These are phyloP conservation scores for Davidsoniella virescens DNA, from an alignment of 2,329 filamentous ascomycete genomes.

Conservation along the genomic window DNA sequence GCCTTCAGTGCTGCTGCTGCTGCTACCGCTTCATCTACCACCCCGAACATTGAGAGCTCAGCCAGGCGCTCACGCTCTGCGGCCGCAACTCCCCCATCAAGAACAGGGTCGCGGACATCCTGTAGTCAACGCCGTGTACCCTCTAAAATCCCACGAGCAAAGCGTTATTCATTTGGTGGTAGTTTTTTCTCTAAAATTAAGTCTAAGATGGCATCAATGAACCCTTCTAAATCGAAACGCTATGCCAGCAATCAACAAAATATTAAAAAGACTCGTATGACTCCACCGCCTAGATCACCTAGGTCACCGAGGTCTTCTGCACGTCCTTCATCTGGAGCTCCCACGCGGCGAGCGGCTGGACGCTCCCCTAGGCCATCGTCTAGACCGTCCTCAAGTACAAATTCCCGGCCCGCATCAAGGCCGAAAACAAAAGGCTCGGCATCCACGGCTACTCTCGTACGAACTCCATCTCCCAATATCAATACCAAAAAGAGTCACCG, in stretches of 20 bases:
- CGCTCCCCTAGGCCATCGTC: too few species aligned
- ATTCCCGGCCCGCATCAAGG: too few species aligned
- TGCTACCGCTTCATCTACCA: too few species aligned
- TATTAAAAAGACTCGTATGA: neutral
- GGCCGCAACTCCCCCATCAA: neutral
- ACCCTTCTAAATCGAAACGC: slow-evolving; percentile 2
- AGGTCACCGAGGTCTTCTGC: too few species aligned
- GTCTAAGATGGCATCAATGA: slow-evolving; percentile 10
- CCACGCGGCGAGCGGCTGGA: too few species aligned
- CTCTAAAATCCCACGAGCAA: neutral
- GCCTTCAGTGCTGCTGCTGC: too few species aligned
- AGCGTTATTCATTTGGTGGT: slow-evolving; percentile 7
- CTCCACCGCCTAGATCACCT: neutral
- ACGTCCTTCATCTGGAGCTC: too few species aligned
- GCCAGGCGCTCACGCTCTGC: neutral
- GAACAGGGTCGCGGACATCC: neutral
- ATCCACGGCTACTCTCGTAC: too few species aligned
- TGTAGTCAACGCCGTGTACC: neutral
- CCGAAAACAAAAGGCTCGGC: too few species aligned
- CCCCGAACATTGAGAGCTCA: neutral
- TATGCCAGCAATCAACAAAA: neutral
- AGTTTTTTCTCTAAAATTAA: slow-evolving; percentile 8
- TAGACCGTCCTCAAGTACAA: too few species aligned
- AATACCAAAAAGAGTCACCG: neutral
- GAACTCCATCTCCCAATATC: neutral